These are phyloP conservation scores for Lachancea sp. DNA, from an alignment of 805 yeast species.

Conservation along the genomic window DNA sequence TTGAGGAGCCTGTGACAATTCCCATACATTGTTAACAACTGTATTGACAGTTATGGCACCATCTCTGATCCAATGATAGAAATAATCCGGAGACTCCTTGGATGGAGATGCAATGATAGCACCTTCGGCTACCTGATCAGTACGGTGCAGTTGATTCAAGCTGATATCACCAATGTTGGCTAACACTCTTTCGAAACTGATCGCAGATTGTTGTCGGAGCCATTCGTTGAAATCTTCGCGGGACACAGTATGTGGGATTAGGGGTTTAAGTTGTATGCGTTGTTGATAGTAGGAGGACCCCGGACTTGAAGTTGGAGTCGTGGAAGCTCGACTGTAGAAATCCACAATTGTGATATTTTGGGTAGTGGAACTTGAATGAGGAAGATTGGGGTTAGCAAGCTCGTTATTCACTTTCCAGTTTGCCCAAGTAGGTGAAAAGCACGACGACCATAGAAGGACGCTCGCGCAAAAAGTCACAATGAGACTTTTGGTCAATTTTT, in stretches of 20 bases:
- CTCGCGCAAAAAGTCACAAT: conserved; percentile 1
- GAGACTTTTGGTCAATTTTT: conserved; percentile 1
- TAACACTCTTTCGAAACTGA: conserved; percentile 38
- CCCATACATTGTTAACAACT: conserved; percentile 40
- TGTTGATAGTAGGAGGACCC: conserved; percentile 6
- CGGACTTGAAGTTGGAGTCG: conserved; percentile 2
- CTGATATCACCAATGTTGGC: conserved; percentile 43
- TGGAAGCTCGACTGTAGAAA: conserved; percentile 1
- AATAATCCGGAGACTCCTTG: conserved; percentile 63
- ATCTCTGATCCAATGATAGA: conserved; percentile 87
- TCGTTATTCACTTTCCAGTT: neutral
- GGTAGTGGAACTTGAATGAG: neutral
- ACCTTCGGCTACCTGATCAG: conserved; percentile 49
- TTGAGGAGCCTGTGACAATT: conserved; percentile 6
- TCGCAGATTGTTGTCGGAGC: conserved; percentile 6
- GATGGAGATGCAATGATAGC: conserved; percentile 86
- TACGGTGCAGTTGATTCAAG: conserved; percentile 21
- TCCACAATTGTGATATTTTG: conserved; percentile 8
- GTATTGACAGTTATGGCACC: conserved; percentile 74
- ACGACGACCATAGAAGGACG: conserved; percentile 2
- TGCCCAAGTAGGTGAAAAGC: neutral
- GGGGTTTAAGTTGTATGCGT: conserved; percentile 8
- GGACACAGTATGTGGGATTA: conserved; percentile 7
- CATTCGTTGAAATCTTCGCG: conserved; percentile 12
- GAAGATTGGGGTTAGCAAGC: neutral